These are phyloP conservation scores for Dittrichia graveolens DNA, from an alignment of 129 eudicot genomes.

Conservation along the genomic window DNA sequence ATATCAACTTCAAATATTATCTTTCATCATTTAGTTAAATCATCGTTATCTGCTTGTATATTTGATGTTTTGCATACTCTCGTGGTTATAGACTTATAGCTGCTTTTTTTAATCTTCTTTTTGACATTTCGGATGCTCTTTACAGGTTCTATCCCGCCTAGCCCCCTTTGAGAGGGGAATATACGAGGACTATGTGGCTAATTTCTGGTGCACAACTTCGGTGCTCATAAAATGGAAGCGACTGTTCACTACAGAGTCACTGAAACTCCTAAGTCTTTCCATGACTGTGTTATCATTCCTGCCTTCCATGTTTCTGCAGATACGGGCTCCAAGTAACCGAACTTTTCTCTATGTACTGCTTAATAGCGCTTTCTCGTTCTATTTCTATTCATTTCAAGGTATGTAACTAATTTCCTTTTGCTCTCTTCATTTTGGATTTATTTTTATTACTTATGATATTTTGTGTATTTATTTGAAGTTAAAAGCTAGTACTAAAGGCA, in stretches of 20 bases:
- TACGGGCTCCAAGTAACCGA: constrained; percentile 58
- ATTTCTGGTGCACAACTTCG: constrained; percentile 94
- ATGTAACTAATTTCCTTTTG: constrained; percentile 4
- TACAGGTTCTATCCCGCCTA: constrained; percentile 89
- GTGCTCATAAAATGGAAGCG: constrained; percentile 81
- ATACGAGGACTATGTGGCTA: constrained; percentile 96
- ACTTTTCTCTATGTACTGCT: constrained; percentile 71
- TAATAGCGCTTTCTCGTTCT: constrained; percentile 75
- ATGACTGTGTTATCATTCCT: constrained; percentile 71
- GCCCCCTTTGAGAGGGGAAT: constrained; percentile 99
- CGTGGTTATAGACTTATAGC: background rate
- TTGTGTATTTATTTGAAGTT: background rate
- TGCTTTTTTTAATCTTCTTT: background rate
- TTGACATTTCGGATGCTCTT: constrained; percentile 12
- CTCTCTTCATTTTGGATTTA: background rate
- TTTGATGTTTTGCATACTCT: constrained; percentile 13
- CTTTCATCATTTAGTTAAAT: background rate
- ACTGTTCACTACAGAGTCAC: constrained; percentile 59
- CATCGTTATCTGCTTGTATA: background rate
- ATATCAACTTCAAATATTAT: background rate
- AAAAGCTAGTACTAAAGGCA: background rate
- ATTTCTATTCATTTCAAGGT: constrained; percentile 96
- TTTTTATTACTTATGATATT: background rate
- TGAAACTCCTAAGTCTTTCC: constrained; percentile 69
- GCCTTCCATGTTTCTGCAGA: constrained; percentile 82